Percentiles rank a stretch among this genome's conserved stretches.
Evolutionary conservation across 441 rosid species (phyloP).

Genomic region (Euphorbia celastroides): DNA sequence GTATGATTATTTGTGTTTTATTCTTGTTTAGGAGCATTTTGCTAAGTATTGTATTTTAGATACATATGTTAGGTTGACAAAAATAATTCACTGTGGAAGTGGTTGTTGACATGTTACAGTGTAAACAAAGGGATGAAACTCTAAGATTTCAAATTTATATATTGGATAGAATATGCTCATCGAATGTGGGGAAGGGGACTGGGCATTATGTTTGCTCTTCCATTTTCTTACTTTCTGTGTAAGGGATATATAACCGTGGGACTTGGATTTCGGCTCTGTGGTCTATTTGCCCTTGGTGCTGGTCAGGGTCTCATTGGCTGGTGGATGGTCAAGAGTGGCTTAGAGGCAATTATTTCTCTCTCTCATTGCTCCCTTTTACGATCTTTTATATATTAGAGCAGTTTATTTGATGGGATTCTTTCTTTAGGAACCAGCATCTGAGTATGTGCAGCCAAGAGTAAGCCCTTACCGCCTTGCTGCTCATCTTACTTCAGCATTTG

Average conservation of each 20-base stretch:
- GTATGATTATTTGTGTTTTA: conserved; percentile 6
- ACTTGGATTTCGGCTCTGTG: conserved; percentile 77
- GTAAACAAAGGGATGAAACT: conserved; percentile 90
- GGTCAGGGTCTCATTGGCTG: conserved; percentile 96
- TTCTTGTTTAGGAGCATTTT: background rate
- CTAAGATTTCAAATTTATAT: conserved; percentile 91
- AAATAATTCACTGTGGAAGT: background rate
- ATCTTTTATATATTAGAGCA: background rate
- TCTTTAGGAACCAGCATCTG: conserved; percentile 79
- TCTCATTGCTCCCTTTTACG: background rate
- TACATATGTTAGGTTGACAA: background rate
- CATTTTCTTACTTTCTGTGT: conserved; percentile 86
- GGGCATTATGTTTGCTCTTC: conserved; percentile 87
- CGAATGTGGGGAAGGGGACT: conserved; percentile 99
- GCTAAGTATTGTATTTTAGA: background rate
- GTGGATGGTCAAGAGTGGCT: conserved; percentile 99
- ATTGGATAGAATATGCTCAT: conserved; percentile 98
- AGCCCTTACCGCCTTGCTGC: conserved; percentile 93
- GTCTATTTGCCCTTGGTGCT: conserved; percentile 86
- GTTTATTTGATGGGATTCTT: conserved; percentile 8
- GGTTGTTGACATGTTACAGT: conserved; percentile 29
- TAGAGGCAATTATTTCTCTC: conserved; percentile 41
- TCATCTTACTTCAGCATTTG: conserved; percentile 91
- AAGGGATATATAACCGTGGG: conserved; percentile 77
- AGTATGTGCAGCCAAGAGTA: conserved; percentile 79